Percentiles rank a stretch among this genome's conserved stretches.
These are phyloP conservation scores for Diutina catenulata DNA, from an alignment of 1,139 yeast genomes.

Conservation along the genomic window DNA sequence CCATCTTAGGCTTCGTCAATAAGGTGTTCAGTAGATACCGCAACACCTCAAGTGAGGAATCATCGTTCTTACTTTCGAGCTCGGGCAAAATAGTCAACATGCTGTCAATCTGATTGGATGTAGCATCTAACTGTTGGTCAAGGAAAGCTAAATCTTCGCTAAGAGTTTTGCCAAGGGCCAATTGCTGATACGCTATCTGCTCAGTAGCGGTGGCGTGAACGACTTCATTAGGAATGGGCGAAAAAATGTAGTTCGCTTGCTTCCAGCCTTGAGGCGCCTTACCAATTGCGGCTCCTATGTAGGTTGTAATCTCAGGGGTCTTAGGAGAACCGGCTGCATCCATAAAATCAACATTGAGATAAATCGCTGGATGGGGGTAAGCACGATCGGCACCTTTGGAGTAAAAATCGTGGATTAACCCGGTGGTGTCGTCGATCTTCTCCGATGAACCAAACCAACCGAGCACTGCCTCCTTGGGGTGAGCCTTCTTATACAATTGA, in stretches of 20 bases:
- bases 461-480: conserved; percentile 67
- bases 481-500: conserved; percentile 66
- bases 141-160: conserved; percentile 1
- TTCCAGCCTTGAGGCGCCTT: conserved; percentile 35
- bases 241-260: conserved; percentile 41
- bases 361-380: conserved; percentile 68
- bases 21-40: conserved; percentile 55
- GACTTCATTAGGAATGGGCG: conserved; percentile 65
- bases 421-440: conserved; percentile 61
- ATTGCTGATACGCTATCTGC: conserved; percentile 27
- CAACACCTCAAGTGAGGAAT: conserved; percentile 41
- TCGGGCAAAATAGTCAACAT: conserved; percentile 40
- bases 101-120: conserved; percentile 39
- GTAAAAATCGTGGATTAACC: conserved; percentile 79
- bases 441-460: conserved; percentile 79
- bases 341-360: conserved; percentile 45
- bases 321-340: conserved; percentile 18
- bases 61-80: conserved; percentile 30
- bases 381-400: conserved; percentile 60
- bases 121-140: conserved; percentile 25
- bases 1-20: conserved; percentile 44
- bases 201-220: conserved; percentile 49
- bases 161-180: conserved; percentile 4
- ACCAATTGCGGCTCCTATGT: conserved; percentile 71
- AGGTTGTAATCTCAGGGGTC: conserved; percentile 45